Evolutionary conservation across 2,329 filamentous ascomycete species (phyloP), one percentile per base, ranked within the genome.

Genomic region (Plectosphaerella cucumerina): DNA sequence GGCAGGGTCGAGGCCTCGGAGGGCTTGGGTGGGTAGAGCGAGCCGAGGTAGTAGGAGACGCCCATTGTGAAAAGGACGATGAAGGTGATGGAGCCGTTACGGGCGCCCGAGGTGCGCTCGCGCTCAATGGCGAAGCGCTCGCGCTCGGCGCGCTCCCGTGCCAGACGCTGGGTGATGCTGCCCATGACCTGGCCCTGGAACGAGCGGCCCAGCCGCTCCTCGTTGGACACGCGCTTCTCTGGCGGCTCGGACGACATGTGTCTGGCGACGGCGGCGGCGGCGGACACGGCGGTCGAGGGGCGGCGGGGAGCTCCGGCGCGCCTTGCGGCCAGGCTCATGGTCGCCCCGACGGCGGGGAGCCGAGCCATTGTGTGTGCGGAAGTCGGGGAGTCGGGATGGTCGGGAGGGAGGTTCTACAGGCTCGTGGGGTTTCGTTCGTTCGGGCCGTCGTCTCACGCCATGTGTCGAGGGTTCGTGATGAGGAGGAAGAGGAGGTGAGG

Each of bases 101-200:
- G 71, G 48, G 67, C 60, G 43, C 60, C 63, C 37, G 61, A 62
- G 15, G 62, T 64, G 57, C 69, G 68, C 43, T 68, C 62, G 52
- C 68, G 63, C 57, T 69, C 60, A 41, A 59, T 61, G 8, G 69
- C 67, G 60, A 78, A 80, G 56, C 76, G 72, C 59, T 74, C 75
- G 21, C 77, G 70, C 63, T 83, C 78, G 52, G 73, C 72, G 47
- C 71, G 70, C 64, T 85, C 81, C n/a, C 76, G 68, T 56, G 73
- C 70, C 55, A 84, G 69, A 53, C 81, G 75, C 50, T 75, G 70
- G 47, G 72, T 73, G 47, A 82, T 80, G 55, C 79, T 82, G 57
- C 81, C 77, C 60, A 81, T 78, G 59, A 85, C 73, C 66, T 84
- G 81, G 18, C 80, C 80, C 59, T 78, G 75, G 61, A 84, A 85